Evolutionary conservation across 495 filamentous ascomycete species (phyloP), one percentile per base, ranked within the genome.

Genomic region (Lasiosphaeria hispida): DNA sequence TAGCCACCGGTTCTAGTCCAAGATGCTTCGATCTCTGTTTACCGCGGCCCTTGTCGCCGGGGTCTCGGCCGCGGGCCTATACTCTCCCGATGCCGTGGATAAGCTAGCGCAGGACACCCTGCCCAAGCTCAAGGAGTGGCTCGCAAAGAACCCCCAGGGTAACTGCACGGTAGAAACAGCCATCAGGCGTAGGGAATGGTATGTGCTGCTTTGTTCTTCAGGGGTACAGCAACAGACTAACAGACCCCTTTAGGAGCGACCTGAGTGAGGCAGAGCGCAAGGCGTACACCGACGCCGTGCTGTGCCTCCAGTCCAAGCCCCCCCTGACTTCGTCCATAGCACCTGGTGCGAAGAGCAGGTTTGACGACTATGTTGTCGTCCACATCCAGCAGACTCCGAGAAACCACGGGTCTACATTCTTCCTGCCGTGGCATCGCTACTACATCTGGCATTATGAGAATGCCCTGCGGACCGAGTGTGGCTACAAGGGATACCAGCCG

Each of bases 371-470:
- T 57, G 76, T 85, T n/a, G 83, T 77, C 3, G 75, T 79, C 8
- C 88, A 91, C 62, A 84, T 88, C 53, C 79, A 80, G 48, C 78
- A 87, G 62, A 85, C 84, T 0, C 59, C 74, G 14, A 58, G 61
- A 4, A 87, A 88, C 44, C 86, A 90, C 59, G 80, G 74, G 40
- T 85, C 82, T 2, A 30, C 80, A 75, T 82, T 80, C 55, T 87
- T 91, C 69, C 70, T 90, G 5, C 70, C 82, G 2, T 91, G 87
- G 85, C 88, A 91, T 64, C 77, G 87, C 10, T 85, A 87, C 63
- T 90, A 81, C 64, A 74, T 81, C 47, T 83, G 73, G 68, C 70
- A 75, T 6, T 89, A 84, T 60, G 88, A 90, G 65, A 77, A 84
- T 59, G 83, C 82, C 1, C 73, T 91, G 11, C 76, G 82, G 10